phyloP scores from a whole-genome alignment of 2,329 filamentous ascomycete genomes.

The Blumeria hordei region DNA sequence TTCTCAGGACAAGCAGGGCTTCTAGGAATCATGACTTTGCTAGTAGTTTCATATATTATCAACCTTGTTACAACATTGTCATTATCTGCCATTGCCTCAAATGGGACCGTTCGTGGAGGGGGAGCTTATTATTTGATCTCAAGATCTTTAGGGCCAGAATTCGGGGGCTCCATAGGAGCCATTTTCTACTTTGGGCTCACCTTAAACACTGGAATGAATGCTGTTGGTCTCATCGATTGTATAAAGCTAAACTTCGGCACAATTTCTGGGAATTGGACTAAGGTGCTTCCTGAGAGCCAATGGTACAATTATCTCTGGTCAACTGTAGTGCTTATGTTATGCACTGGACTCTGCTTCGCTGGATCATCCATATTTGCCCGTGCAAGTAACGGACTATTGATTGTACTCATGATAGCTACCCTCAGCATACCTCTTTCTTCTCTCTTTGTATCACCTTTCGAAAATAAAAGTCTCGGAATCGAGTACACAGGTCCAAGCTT shows the following conservation, averaged over 20 bases:
- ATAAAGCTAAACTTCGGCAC: slow-evolving; percentile 50
- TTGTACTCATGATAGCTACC: slow-evolving; percentile 47
- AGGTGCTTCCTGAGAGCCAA: slow-evolving; percentile 42
- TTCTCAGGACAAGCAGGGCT: slow-evolving; percentile 37
- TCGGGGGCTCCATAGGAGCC: slow-evolving; percentile 68
- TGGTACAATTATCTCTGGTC: slow-evolving; percentile 59
- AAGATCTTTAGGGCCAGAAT: slow-evolving; percentile 63
- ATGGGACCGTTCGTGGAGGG: slow-evolving; percentile 68
- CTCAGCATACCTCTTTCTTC: slow-evolving; percentile 67
- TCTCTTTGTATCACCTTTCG: slow-evolving; percentile 41
- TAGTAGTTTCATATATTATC: slow-evolving; percentile 53
- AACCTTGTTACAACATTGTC: slow-evolving; percentile 70
- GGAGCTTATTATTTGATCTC: slow-evolving; percentile 81
- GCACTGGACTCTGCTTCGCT: slow-evolving; percentile 52
- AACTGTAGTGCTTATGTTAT: slow-evolving; percentile 44
- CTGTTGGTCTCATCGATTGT: slow-evolving; percentile 68
- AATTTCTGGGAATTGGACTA: slow-evolving; percentile 27
- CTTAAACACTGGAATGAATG: slow-evolving; percentile 68
- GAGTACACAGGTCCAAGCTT: slow-evolving; percentile 57
- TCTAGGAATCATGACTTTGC: slow-evolving; percentile 53
- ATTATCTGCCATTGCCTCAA: slow-evolving; percentile 70
- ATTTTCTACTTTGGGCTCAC: slow-evolving; percentile 81
- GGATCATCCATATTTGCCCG: slow-evolving; percentile 61
- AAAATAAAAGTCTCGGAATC: slow-evolving; percentile 33
- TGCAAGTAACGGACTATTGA: slow-evolving; percentile 52